Conservation (phyloP, 129 eudicot genomes). For the Rutidosis leptorrhynchoides region DNA sequence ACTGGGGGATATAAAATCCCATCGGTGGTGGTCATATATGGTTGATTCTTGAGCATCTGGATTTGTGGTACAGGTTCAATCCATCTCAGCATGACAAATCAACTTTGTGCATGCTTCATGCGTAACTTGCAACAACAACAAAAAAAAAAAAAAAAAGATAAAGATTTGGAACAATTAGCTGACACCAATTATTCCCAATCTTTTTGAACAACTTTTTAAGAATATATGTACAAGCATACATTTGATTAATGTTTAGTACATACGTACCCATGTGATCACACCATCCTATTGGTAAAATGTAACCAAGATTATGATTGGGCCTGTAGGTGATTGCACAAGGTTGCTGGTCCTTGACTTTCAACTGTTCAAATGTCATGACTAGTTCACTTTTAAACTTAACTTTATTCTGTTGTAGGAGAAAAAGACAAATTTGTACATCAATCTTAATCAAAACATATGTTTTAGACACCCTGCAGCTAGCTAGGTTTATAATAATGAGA, state of each 20-base stretch:
- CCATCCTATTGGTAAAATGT: slow-evolving; percentile 2
- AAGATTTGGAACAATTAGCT: slow-evolving; percentile 10
- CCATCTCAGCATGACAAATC: slow-evolving; percentile 27
- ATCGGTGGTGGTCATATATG: slow-evolving; percentile 13
- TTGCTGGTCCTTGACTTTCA: slow-evolving; percentile 4
- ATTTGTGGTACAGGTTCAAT: background rate
- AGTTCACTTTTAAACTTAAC: slow-evolving; percentile 4
- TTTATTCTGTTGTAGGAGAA: background rate
- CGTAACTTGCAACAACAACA: background rate
- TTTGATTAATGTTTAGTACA: too few species aligned
- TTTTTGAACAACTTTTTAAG: slow-evolving; percentile 16
- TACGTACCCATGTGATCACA: slow-evolving; percentile 27
- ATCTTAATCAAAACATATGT: slow-evolving; percentile 8
- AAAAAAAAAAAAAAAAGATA: slow-evolving; percentile 16
- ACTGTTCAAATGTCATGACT: slow-evolving; percentile 9
- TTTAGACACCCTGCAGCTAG: background rate
- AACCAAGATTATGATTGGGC: slow-evolving; percentile 1
- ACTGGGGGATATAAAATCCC: slow-evolving; percentile 19
- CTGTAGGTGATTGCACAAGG: background rate
- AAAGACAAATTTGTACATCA: background rate
- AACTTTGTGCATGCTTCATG: slow-evolving; percentile 17
- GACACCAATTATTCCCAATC: slow-evolving; percentile 15
- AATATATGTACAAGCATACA: slow-evolving; percentile 1
- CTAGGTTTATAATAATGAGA: too few species aligned
- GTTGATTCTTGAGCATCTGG: slow-evolving; percentile 22